Evolutionary conservation across 495 filamentous ascomycete species (phyloP).

Genomic region (Aspergillus biplanus): DNA sequence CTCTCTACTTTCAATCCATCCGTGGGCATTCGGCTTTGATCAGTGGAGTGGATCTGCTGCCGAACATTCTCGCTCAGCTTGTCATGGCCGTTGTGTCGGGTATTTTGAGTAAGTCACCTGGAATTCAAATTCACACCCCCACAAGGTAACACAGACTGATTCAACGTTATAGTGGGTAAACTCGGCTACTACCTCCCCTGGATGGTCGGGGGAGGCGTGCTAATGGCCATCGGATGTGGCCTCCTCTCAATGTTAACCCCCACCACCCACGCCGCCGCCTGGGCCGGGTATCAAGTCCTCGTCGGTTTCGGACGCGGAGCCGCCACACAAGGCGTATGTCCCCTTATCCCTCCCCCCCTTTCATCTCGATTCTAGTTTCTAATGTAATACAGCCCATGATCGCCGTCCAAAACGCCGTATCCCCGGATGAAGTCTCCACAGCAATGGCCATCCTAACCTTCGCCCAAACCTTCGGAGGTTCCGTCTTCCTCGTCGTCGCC

Average conservation of each 20-base stretch:
- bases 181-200: constrained; percentile 55
- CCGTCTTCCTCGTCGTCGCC: constrained; percentile 66
- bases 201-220: constrained; percentile 26
- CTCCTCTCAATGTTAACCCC: constrained; percentile 52
- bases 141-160: neutral
- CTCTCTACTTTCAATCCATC: constrained; percentile 48
- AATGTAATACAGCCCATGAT: constrained; percentile 31
- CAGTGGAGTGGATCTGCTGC: constrained; percentile 44
- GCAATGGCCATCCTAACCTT: constrained; percentile 59
- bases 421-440: constrained; percentile 43
- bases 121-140: neutral
- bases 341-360: constrained; percentile 2
- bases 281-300: constrained; percentile 59
- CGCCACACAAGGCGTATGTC: constrained; percentile 42
- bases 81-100: constrained; percentile 51
- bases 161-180: constrained; percentile 23
- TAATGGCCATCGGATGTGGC: constrained; percentile 44
- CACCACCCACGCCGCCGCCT: constrained; percentile 43
- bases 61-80: constrained; percentile 55
- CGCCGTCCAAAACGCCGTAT: constrained; percentile 37
- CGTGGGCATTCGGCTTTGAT: constrained; percentile 31
- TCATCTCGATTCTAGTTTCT: neutral
- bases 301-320: constrained; percentile 51
- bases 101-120: constrained; percentile 32
- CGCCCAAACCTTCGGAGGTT: constrained; percentile 64